These are phyloP conservation scores for Conticribra guillardii DNA, from an alignment of 108 stramenopile genomes.

Conservation along the genomic window DNA sequence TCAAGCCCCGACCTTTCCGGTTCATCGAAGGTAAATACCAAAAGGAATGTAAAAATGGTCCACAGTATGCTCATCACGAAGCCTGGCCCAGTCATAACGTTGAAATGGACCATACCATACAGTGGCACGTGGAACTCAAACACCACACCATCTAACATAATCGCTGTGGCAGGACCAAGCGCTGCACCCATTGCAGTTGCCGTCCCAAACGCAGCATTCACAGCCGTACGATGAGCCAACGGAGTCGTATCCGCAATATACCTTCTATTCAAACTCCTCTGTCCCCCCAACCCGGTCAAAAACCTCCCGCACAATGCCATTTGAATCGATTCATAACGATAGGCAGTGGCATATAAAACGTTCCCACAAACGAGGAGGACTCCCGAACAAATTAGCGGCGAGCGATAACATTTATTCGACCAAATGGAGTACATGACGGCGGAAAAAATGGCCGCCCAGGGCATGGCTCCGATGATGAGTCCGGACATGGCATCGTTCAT, in stretches of 20 bases:
- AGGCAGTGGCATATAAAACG: conserved; percentile 77
- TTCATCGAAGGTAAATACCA: conserved; percentile 57
- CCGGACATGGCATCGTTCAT: conserved; percentile 81
- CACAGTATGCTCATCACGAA: conserved; percentile 85
- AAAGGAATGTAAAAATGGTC: conserved; percentile 52
- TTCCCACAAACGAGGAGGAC: conserved; percentile 75
- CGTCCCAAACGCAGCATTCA: conserved; percentile 82
- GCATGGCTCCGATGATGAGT: conserved; percentile 89
- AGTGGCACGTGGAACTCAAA: conserved; percentile 48
- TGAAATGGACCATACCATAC: conserved; percentile 55
- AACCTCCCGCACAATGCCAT: conserved; percentile 83
- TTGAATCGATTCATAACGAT: conserved; percentile 49
- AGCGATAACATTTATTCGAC: conserved; percentile 81
- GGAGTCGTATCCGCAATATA: conserved; percentile 90
- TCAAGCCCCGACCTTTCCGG: conserved; percentile 64
- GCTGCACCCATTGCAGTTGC: conserved; percentile 84
- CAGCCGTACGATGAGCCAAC: conserved; percentile 68
- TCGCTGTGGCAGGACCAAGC: conserved; percentile 82
- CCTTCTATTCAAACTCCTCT: conserved; percentile 83
- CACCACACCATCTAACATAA: conserved; percentile 62
- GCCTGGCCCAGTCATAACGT: conserved; percentile 83
- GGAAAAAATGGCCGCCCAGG: conserved; percentile 78
- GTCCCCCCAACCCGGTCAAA: conserved; percentile 86
- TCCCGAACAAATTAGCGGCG: conserved; percentile 74
- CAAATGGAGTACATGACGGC: conserved; percentile 76